A percentile compares a stretch with the other conserved stretches of the same genome.
Conservation (phyloP, 2,329 filamentous ascomycete genomes). For the Xylaria arbuscula region DNA sequence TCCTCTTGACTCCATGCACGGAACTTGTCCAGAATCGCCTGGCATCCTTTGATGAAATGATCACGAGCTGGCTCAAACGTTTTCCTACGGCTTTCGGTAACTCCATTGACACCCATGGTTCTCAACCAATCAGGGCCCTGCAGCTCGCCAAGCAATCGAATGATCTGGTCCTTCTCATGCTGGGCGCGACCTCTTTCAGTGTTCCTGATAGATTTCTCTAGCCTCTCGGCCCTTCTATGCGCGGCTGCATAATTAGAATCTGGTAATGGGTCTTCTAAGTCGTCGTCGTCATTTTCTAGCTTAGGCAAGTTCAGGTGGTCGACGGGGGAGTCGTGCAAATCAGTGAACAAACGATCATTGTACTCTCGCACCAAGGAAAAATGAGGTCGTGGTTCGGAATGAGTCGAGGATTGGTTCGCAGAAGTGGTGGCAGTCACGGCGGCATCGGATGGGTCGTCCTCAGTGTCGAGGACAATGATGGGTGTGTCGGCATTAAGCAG, state of each 20-base stretch:
- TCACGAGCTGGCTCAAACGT: slow-evolving; percentile 86
- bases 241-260: slow-evolving; percentile 65
- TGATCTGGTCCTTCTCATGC: slow-evolving; percentile 74
- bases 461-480: slow-evolving; percentile 74
- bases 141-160: slow-evolving; percentile 79
- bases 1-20: slow-evolving; percentile 89
- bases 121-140: slow-evolving; percentile 93
- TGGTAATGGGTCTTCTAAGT: slow-evolving; percentile 64
- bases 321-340: slow-evolving; percentile 66
- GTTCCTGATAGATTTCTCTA: slow-evolving; percentile 72
- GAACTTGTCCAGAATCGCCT: slow-evolving; percentile 87
- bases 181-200: slow-evolving; percentile 72
- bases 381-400: slow-evolving; percentile 52
- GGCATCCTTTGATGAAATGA: slow-evolving; percentile 86
- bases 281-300: slow-evolving; percentile 56
- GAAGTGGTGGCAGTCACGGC: slow-evolving; percentile 51
- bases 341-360: slow-evolving; percentile 65
- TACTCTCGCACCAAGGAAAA: slow-evolving; percentile 61
- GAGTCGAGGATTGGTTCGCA: slow-evolving; percentile 50
- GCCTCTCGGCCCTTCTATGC: slow-evolving; percentile 69
- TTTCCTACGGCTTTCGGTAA: slow-evolving; percentile 88
- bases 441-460: slow-evolving; percentile 45
- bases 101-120: slow-evolving; percentile 86
- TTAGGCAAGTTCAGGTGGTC: slow-evolving; percentile 67
- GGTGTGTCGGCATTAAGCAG: slow-evolving; percentile 77